phyloP scores from a whole-genome alignment of 2,329 filamentous ascomycete genomes.

The Mycosphaerella arachidis region DNA sequence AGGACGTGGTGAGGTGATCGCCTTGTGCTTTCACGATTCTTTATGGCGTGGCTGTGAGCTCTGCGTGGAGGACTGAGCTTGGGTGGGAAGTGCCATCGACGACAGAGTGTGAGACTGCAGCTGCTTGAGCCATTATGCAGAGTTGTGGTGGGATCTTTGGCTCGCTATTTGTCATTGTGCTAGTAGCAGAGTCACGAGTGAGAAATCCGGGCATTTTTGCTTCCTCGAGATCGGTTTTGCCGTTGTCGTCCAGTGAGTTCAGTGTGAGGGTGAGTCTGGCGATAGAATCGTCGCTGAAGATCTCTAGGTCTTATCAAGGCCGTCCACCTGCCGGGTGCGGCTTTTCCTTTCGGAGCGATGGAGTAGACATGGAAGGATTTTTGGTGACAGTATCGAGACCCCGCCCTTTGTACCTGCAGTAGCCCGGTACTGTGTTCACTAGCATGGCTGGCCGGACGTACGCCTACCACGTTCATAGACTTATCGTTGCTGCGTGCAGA shows the following conservation, averaged over 20 bases:
- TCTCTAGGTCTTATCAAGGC: neutral
- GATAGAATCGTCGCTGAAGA: neutral
- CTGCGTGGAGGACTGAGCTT: constrained; percentile 48
- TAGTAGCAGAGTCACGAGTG: neutral
- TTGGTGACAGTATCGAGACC: neutral
- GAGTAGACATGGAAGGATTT: neutral
- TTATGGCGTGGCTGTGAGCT: constrained; percentile 42
- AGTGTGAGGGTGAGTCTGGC: neutral
- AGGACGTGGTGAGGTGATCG: constrained; percentile 43
- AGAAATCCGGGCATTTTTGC: neutral
- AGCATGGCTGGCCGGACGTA: no score
- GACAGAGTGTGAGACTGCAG: neutral
- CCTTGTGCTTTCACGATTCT: constrained; percentile 46
- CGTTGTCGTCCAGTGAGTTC: neutral
- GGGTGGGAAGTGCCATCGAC: neutral
- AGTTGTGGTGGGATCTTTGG: neutral
- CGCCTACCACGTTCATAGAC: neutral
- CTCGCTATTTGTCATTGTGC: neutral
- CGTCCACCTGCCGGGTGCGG: neutral
- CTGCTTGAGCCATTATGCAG: constrained; percentile 13
- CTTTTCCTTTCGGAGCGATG: neutral
- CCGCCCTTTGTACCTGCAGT: neutral
- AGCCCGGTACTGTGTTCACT: neutral
- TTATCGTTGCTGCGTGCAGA: neutral
- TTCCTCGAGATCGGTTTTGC: neutral